Evolutionary conservation across 345 rosid species (phyloP).

Genomic region (Acer campestre): DNA sequence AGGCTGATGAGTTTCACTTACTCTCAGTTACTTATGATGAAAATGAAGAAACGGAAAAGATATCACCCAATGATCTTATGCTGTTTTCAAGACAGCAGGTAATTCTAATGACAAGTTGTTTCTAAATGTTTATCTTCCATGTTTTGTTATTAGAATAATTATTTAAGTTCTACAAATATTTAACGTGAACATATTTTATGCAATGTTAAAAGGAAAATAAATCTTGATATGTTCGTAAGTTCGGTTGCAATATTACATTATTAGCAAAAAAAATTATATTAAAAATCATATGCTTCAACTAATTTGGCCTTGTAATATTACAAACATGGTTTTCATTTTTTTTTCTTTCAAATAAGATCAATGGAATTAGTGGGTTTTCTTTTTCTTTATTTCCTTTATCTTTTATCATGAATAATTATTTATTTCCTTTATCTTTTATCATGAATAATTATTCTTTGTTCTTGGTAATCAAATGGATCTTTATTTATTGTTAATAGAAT

Average conservation of each 20-base stretch:
- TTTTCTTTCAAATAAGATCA: constrained; percentile 2
- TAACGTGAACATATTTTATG: neutral
- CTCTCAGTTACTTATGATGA: constrained; percentile 59
- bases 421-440: neutral
- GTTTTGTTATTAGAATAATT: neutral
- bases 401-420: too few species aligned
- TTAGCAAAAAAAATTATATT: too few species aligned
- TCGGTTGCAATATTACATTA: neutral
- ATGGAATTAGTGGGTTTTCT: neutral
- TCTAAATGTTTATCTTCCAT: neutral
- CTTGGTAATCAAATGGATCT: too few species aligned
- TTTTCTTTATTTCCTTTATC: too few species aligned
- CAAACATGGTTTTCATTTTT: neutral
- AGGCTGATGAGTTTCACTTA: constrained; percentile 71
- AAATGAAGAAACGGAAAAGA: constrained; percentile 51
- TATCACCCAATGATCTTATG: constrained; percentile 80
- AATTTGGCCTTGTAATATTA: neutral
- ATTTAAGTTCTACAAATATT: neutral
- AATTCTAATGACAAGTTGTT: constrained; percentile 7
- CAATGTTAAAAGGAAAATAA: neutral
- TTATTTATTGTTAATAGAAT: too few species aligned
- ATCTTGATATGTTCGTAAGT: neutral
- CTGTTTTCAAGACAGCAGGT: constrained; percentile 84
- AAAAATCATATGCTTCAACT: neutral
- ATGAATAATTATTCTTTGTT: neutral